A percentile compares a stretch with the other conserved stretches of the same genome.
Conservation (phyloP, 345 rosid species). For the Rhodamnia rubescens region DNA sequence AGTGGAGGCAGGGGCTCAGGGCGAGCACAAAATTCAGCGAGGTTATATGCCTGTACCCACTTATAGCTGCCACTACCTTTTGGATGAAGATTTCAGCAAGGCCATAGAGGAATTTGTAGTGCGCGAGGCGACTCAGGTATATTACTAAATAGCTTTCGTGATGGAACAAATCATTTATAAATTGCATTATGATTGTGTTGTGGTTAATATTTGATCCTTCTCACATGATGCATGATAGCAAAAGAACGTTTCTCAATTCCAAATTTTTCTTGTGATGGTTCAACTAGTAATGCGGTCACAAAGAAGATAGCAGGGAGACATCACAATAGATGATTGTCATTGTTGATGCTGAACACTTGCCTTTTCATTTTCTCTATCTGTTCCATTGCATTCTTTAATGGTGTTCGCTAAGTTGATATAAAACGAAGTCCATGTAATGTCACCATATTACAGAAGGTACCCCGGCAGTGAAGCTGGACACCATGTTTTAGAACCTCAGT, state of each 20-base stretch:
- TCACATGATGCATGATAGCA: not conserved
- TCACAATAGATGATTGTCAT: not conserved
- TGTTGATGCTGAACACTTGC: not conserved
- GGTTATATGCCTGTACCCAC: conserved; percentile 87
- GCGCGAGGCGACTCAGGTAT: conserved; percentile 77
- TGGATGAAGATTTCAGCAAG: conserved; percentile 53
- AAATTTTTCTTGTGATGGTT: not conserved
- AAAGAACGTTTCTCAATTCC: not conserved
- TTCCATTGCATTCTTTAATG: not conserved
- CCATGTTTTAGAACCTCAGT: not conserved
- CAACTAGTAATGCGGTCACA: not conserved
- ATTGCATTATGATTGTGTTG: not conserved
- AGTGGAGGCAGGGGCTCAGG: conserved; percentile 99
- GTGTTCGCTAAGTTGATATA: not conserved
- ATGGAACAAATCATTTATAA: not conserved
- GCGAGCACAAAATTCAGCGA: conserved; percentile 92
- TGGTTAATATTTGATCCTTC: not conserved
- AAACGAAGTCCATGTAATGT: too few species aligned
- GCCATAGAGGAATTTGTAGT: conserved; percentile 53
- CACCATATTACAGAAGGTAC: not conserved
- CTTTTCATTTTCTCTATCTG: not conserved
- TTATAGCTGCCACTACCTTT: conserved; percentile 81
- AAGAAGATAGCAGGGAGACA: not conserved
- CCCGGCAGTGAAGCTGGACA: not conserved
- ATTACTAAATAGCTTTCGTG: not conserved